A percentile compares a stretch with the other conserved stretches of the same genome.
Conservation (phyloP, 768 basidiomycete genomes). For the Mycena sanguinolenta region DNA sequence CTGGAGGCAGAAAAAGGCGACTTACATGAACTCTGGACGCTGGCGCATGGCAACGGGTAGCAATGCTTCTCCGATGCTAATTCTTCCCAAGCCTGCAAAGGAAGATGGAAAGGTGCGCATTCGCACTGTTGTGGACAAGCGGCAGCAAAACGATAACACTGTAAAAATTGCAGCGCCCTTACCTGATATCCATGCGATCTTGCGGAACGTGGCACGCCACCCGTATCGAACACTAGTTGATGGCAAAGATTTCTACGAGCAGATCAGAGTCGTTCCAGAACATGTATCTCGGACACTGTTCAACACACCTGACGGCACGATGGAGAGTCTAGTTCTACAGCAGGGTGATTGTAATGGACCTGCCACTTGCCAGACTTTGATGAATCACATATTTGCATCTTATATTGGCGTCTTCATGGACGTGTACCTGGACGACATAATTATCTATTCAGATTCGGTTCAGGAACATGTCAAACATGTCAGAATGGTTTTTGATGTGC, state of each 20-base stretch:
- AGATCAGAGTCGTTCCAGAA: conserved; percentile 48
- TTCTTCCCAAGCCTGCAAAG: conserved; percentile 42
- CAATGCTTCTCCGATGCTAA: conserved; percentile 50
- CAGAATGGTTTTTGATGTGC: conserved; percentile 45
- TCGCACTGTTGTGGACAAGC: conserved; percentile 45
- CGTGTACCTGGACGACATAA: conserved; percentile 48
- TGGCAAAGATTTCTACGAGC: conserved; percentile 57
- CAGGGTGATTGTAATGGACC: conserved; percentile 43
- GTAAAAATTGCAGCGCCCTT: conserved; percentile 37
- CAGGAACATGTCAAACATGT: conserved; percentile 52
- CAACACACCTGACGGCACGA: conserved; percentile 49
- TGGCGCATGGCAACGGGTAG: conserved; percentile 41
- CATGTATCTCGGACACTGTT: conserved; percentile 39
- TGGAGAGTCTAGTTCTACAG: conserved; percentile 52
- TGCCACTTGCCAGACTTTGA: conserved; percentile 52
- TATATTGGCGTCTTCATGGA: conserved; percentile 52
- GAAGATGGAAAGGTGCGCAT: conserved; percentile 35
- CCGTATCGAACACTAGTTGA: conserved; percentile 47
- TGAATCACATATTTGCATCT: conserved; percentile 52
- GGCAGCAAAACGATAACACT: conserved; percentile 49
- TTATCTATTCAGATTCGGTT: conserved; percentile 55
- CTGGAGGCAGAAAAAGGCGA: conserved; percentile 46
- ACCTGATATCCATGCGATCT: conserved; percentile 39
- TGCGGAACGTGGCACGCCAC: conserved; percentile 40
- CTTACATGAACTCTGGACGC: conserved; percentile 45